Evolutionary conservation across 129 eudicot genomes (phyloP).

Genomic region (Rutidosis leptorrhynchoides): DNA sequence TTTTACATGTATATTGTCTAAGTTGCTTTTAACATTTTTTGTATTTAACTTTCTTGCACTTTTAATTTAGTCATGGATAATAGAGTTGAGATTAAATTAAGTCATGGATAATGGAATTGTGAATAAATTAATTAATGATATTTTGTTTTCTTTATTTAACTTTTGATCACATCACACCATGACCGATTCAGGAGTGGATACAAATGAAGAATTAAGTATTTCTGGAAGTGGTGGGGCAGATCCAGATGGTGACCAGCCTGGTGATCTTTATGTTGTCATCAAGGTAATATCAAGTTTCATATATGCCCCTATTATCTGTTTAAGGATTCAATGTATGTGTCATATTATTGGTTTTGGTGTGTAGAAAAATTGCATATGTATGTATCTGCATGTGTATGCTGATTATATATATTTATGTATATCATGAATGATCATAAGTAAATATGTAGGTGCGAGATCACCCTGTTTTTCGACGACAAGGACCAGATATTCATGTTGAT

Average conservation of each 20-base stretch:
- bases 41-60: too few relatives aligned
- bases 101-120: too few relatives aligned
- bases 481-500: conserved; percentile 83
- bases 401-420: neutral
- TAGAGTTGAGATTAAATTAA: too few relatives aligned
- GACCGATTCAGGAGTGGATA: conserved; percentile 82
- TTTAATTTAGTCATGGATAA: too few relatives aligned
- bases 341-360: neutral
- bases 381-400: neutral
- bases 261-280: conserved; percentile 74
- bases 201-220: conserved; percentile 61
- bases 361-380: neutral
- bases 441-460: conserved; percentile 68
- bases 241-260: conserved; percentile 88
- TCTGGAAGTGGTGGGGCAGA: conserved; percentile 86
- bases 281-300: conserved; percentile 44
- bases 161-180: too few relatives aligned
- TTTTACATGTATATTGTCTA: too few relatives aligned
- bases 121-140: too few relatives aligned
- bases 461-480: conserved; percentile 80
- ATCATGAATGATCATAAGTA: too few relatives aligned
- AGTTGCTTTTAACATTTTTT: too few relatives aligned
- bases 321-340: neutral
- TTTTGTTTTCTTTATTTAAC: too few relatives aligned
- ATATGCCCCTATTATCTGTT: conserved; percentile 10